Base-by-base conservation (phyloP, 1,139 yeast species). In the Yamadazyma spencermartinsiae region DNA sequence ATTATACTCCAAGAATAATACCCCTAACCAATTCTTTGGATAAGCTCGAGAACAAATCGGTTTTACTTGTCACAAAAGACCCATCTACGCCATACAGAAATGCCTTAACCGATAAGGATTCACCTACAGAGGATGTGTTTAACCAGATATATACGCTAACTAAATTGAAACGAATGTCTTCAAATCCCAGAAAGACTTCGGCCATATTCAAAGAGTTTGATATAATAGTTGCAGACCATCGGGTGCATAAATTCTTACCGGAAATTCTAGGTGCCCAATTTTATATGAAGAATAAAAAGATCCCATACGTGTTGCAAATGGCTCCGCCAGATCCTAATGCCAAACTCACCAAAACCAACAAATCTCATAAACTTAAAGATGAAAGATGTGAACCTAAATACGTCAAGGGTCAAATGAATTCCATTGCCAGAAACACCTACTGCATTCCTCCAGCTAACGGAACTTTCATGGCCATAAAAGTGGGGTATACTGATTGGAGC, bases 271-370 rank as follows among this genome's bases (percentile, higher is more conserved):
- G 85, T 0, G 67, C 73, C 6, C 74, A 72, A 32, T 80, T 81
- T 48, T 82, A 75, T 52, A 62, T 69, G 45, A 76, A 75, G 50
- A 80, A 78, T 43, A 78, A 76, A 43, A 82, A 79, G 49, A 63
- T 80, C 4, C 92, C 92, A 4, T 76, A 69, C 50, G 74, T 81
- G 70, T 55, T 85, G 2, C 86, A 82, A 55, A 73, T 84, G 79
- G 80, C 85, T 0, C 70, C 61, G 45, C 79, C 80, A 7, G 60
- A 65, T 23, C 65, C 72, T 1, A 69, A 68, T 21, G 72, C 72
- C 4, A 47, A 56, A 37, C 52, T 68, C 12, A 56, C 61, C 1
- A 59, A 56, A 38, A 60, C 63, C 10, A 58, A 61, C 18, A 64
- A 59, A 44, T 58, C 74, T 1, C 58, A 60, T 33, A 72, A 71